Conservation (phyloP, 345 rosid species). For the Hirschfeldia incana region DNA sequence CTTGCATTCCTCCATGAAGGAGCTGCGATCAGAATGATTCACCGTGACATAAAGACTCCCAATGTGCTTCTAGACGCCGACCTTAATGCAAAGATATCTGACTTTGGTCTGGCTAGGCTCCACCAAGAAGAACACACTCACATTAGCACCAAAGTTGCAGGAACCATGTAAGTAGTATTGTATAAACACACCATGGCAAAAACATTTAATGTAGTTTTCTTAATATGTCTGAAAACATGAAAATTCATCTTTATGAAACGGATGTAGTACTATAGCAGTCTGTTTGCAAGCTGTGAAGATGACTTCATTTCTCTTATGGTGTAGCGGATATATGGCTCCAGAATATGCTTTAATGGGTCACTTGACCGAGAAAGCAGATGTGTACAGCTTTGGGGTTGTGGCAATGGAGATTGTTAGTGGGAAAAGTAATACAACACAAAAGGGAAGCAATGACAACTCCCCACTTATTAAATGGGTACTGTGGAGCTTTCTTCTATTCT, state of each 20-base stretch:
- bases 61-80: constrained; percentile 57
- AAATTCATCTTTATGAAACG: background rate
- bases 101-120: constrained; percentile 68
- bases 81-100: constrained; percentile 64
- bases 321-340: constrained; percentile 37
- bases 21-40: constrained; percentile 55
- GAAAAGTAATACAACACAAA: background rate
- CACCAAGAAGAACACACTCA: constrained; percentile 52
- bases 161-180: constrained; percentile 52
- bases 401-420: constrained; percentile 1
- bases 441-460: background rate
- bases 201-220: background rate
- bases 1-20: constrained; percentile 61
- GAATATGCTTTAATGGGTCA: constrained; percentile 33
- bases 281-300: background rate
- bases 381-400: background rate
- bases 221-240: background rate
- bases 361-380: background rate
- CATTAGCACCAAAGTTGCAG: constrained; percentile 62
- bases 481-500: background rate
- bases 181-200: background rate
- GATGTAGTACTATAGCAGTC: background rate
- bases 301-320: background rate
- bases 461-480: background rate
- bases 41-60: constrained; percentile 62